A percentile compares a stretch with the other conserved stretches of the same genome.
phyloP scores from a whole-genome alignment of 495 filamentous ascomycete genomes.

The Penicillium robsamsonii region DNA sequence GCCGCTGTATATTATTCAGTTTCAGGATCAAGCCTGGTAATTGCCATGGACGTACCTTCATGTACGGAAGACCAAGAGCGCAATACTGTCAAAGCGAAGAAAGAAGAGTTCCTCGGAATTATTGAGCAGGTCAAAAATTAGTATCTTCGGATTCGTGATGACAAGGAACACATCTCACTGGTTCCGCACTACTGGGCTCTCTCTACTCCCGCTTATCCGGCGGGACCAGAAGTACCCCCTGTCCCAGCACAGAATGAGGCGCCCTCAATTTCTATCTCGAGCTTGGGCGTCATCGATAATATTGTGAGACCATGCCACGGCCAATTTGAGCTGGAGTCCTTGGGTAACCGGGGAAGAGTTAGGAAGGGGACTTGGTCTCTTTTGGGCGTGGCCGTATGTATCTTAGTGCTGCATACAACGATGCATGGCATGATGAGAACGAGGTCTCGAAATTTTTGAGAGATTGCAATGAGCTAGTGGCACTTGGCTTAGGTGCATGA shows the following conservation, averaged over 20 bases:
- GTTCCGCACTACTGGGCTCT: conserved; percentile 29
- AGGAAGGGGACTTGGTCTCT: no score
- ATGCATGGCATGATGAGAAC: no score
- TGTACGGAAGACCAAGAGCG: not conserved
- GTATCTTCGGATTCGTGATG: conserved; percentile 26
- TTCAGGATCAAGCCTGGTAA: conserved; percentile 21
- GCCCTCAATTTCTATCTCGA: conserved; percentile 40
- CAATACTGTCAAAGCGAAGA: not conserved
- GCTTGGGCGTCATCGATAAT: conserved; percentile 22
- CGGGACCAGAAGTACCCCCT: conserved; percentile 16
- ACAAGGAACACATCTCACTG: conserved; percentile 25
- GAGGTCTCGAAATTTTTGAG: no score
- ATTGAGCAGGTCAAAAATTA: conserved; percentile 24
- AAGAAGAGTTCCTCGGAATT: not conserved
- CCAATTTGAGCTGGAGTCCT: no score
- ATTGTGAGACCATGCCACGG: no score
- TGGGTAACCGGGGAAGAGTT: no score
- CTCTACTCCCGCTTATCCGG: conserved; percentile 22
- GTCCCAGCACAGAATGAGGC: conserved; percentile 29
- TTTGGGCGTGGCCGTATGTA: no score
- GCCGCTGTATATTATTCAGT: conserved; percentile 30
- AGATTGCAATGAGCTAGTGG: no score
- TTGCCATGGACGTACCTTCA: conserved; percentile 24
- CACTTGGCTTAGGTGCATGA: no score
- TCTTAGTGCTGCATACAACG: no score